Evolutionary conservation across 176 grass and related monocot genomes (phyloP), one percentile per base, ranked within the genome.

Genomic region (Zoysia pacifica): DNA sequence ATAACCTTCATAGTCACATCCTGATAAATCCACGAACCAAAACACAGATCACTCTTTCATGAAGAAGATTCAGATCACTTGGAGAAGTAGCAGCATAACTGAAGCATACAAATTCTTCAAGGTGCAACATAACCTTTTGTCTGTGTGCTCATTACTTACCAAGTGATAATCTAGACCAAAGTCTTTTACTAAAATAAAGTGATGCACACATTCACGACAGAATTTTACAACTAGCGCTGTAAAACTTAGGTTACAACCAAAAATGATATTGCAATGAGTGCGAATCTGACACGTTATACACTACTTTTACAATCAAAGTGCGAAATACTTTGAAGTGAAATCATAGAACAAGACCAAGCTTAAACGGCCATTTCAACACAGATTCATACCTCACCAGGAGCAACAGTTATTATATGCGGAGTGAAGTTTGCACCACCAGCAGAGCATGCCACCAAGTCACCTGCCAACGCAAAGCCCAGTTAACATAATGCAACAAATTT

Each of bases 1-100:
- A 97, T 97, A 47, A 97, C 87, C 82, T 97, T 97, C 91, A 83
- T 92, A 42, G 89, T 94, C 55, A 97, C 87, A 90, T 97, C 94
- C 94, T 94, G 69, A 58, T 58, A 5, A 82, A 86, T 62, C 56
- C 66, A 79, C 39, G 62, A 4, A 35, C 6, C 73, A 71, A 72
- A 75, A 48, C 2, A 44, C 0, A 15, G 38, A 14, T 44, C 20
- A 44, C 48, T 59, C 65, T 4, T 62, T 36, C 8, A 62, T 35
- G 59, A 4, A 62, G 36, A 35, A 62, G 20, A 62, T 62, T 36
- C 20, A 19, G 9, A 19, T 19, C 18, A 20, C 18, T 19, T 58
- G 7, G 41, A 49, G 59, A 37, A 56, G 2, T 15, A 47, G 13
- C n/a, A 47, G 4, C 11, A 80, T 13, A 74, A 11, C 11, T 52